Evolutionary conservation across 371 early-diverging fungal genomes (phyloP), one percentile per base, ranked within the genome.

Genomic region (Circinella minor): DNA sequence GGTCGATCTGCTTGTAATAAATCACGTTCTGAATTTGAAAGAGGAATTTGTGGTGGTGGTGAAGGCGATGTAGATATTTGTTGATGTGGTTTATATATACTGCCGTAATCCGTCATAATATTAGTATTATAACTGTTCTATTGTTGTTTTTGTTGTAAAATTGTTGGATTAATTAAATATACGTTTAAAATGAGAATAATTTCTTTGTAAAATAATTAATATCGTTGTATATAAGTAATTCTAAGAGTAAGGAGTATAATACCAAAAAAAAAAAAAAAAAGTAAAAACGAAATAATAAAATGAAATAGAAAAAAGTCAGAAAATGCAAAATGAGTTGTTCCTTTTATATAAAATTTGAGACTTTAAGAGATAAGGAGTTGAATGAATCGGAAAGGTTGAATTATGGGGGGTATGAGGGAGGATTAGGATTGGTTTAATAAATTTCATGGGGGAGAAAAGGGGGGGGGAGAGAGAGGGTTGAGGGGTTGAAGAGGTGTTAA

Each of bases 1-100:
- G 85, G 85, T 15, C 78, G 68, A 61, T 84, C 82, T 3, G 79
- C 39, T 66, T 84, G 85, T 36, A 84, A 60, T 36, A 81, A 65
- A 70, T 83, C 84, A 54, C 72, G 67, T 65, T 83, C 84, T 36
- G 80, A 76, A 66, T 73, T 68, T 3, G 78, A 59, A 60, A 57
- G 63, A 6, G 55, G 66, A 47, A 59, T 51, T 38, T 36, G 34
- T n/a, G 64, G 65, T 72, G 39, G 6, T 39, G 39, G 39, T 71
- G 62, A 55, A 15, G 49, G 4, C 27, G 27, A 27, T 27, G 27
- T 27, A 27, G 27, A 27, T 27, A 27, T 27, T 27, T 51, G 51
- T n/a, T 63, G 68, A 37, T 65, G 70, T 55, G 70, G 63, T 61
- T 60, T 69, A n/a, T 68, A 68, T 66, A 71, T 75, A n/a, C 74